Evolutionary conservation across 2,329 filamentous ascomycete species (phyloP).

Genomic region (Paecilomyces niveus): DNA sequence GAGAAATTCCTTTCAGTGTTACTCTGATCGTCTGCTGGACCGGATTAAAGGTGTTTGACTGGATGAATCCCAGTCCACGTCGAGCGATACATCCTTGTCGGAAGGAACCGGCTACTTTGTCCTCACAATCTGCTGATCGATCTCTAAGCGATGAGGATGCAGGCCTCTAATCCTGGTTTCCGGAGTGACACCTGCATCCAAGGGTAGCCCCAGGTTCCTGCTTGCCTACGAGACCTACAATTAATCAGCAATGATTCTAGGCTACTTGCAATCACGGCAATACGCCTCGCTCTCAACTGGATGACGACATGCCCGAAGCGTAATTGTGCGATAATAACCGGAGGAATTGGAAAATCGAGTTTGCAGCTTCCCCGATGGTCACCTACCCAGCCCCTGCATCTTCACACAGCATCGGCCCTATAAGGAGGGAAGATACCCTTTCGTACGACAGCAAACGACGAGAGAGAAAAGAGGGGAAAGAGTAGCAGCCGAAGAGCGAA

Average conservation of each 20-base stretch:
- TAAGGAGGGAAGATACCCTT: not conserved
- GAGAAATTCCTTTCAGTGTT: not conserved
- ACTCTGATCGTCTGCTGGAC: not conserved
- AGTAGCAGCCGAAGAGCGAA: not conserved
- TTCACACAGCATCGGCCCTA: not conserved
- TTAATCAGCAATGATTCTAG: not conserved
- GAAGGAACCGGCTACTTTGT: not conserved
- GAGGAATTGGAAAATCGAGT: not conserved
- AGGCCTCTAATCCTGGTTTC: not conserved
- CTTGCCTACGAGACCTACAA: not conserved
- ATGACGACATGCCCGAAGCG: not conserved
- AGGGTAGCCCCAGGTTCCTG: not conserved
- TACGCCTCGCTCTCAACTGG: not conserved
- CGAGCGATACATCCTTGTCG: not conserved
- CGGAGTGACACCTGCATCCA: not conserved
- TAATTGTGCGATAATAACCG: not conserved
- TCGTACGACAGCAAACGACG: not conserved
- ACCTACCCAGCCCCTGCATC: not conserved
- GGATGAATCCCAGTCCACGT: not conserved
- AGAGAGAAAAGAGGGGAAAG: not conserved
- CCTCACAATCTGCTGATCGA: not conserved
- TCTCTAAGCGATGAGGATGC: not conserved
- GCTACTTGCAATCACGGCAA: not conserved
- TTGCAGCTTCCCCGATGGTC: not conserved
- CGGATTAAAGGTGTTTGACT: not conserved